Evolutionary conservation across 2,329 filamentous ascomycete species (phyloP).

Genomic region (Sporothrix humicola): DNA sequence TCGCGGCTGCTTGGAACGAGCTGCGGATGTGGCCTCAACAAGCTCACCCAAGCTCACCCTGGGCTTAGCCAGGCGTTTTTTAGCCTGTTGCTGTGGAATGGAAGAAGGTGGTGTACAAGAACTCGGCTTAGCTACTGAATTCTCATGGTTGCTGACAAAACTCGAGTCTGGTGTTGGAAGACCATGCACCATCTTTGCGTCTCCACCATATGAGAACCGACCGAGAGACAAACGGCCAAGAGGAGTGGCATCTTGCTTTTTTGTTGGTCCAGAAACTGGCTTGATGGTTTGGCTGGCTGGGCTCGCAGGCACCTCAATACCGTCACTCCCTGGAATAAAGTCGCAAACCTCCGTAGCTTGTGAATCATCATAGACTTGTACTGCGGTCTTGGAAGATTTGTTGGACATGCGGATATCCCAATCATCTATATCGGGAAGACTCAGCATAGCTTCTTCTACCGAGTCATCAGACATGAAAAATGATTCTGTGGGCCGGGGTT

Average conservation of each 20-base stretch:
- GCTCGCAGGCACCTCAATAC: conserved; percentile 36
- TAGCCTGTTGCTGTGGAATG: background rate
- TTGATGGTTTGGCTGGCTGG: conserved; percentile 6
- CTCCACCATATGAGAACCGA: conserved; percentile 39
- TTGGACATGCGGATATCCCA: conserved; percentile 49
- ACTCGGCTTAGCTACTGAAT: background rate
- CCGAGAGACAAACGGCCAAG: conserved; percentile 32
- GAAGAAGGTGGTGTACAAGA: conserved; percentile 30
- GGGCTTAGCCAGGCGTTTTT: background rate
- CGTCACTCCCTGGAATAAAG: conserved; percentile 32
- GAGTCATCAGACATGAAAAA: conserved; percentile 63
- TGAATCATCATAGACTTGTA: conserved; percentile 49
- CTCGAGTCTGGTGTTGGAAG: conserved; percentile 49
- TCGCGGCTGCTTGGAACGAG: conserved; percentile 2
- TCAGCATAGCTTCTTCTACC: conserved; percentile 59
- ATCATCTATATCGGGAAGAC: conserved; percentile 58
- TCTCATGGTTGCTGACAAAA: conserved; percentile 22
- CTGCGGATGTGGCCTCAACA: conserved; percentile 23
- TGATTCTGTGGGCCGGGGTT: conserved; percentile 46
- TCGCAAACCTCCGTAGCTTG: conserved; percentile 36
- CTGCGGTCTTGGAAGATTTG: conserved; percentile 46
- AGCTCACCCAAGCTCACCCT: conserved; percentile 35
- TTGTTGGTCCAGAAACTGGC: background rate
- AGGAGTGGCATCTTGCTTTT: conserved; percentile 25
- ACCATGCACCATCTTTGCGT: conserved; percentile 48